Percentiles rank a stretch among this genome's conserved stretches.
phyloP scores from a whole-genome alignment of 2,329 filamentous ascomycete species.

The Fusarium dlaminii region DNA sequence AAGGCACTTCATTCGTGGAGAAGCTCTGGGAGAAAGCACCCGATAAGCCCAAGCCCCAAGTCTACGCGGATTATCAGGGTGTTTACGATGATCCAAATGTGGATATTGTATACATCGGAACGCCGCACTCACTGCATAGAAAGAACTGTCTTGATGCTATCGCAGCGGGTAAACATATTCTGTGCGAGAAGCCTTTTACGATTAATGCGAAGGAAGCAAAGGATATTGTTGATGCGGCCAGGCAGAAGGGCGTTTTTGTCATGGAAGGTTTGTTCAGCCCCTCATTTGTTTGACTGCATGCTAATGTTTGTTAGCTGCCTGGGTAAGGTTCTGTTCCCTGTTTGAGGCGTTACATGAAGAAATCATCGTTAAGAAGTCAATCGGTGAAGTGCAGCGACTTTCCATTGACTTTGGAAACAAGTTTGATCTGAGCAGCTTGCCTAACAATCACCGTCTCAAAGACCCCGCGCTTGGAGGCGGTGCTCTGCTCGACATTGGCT shows the following conservation, averaged over 20 bases:
- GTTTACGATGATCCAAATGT: constrained; percentile 53
- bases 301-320: constrained; percentile 2
- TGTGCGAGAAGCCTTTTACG: constrained; percentile 58
- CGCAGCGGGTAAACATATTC: constrained; percentile 53
- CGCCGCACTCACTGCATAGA: constrained; percentile 56
- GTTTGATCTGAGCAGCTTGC: neutral
- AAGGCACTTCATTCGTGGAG: neutral
- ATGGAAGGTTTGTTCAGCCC: constrained; percentile 9
- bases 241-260: constrained; percentile 1
- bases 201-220: constrained; percentile 10
- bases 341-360: constrained; percentile 15
- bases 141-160: constrained; percentile 56
- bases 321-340: constrained; percentile 19
- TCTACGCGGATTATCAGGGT: constrained; percentile 43
- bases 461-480: constrained; percentile 20
- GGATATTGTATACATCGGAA: constrained; percentile 58
- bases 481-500: constrained; percentile 10
- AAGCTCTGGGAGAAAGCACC: constrained; percentile 9
- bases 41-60: neutral
- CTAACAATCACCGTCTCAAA: constrained; percentile 8
- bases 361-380: constrained; percentile 17
- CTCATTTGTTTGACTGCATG: rapidly evolving
- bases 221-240: constrained; percentile 12
- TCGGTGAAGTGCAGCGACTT: constrained; percentile 14
- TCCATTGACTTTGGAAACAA: constrained; percentile 20